Base-by-base conservation (phyloP, 331 rosid genomes). In the Malus hybrid region DNA sequence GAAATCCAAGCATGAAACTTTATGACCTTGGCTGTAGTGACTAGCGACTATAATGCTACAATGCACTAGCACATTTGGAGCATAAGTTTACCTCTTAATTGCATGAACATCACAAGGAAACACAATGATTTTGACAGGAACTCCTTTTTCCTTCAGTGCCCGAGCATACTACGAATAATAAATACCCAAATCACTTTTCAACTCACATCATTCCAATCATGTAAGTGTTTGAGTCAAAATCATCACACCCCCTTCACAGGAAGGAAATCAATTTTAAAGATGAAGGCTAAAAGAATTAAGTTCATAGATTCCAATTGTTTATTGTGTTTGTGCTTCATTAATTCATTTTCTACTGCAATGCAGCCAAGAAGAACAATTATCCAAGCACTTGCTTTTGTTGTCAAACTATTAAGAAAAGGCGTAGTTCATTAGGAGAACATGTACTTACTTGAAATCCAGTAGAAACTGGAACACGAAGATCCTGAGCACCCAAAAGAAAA, bases 401-500 rank as follows among this genome's bases (percentile, higher is more conserved):
- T 59, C 24, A 72, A 56, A 76, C 11, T 27, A 68, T 10, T 10
- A 31, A 9, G 31, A 36, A 48, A 65, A 59, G 68, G 65, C 6
- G 39, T 20, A 18, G 70, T 55, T 60, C 65, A 67, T 20, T 55
- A 29, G 69, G 52, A 65, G 77, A 67, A 75, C 13, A 74, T 56
- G 34, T 78, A 81, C 97, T 82, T 87, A 94, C 97, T 74, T 94
- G 99, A 67, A 92, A 74, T 71, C 97, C 99, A 28, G 81, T 87
- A 3, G 86, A 86, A 83, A 87, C 75, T 36, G 93, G 97, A 79
- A 94, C 96, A 7, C 97, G 97, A 64, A 88, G 92, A 85, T 94
- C 99, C 84, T 91, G 79, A 14, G 97, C 97, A 48, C 97, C 99
- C 77, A 94, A 74, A 48, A 94, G 91, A 76, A 94, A 89, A 77